Conservation (phyloP, 2,329 filamentous ascomycete genomes). For the Clonostachys sp. region DNA sequence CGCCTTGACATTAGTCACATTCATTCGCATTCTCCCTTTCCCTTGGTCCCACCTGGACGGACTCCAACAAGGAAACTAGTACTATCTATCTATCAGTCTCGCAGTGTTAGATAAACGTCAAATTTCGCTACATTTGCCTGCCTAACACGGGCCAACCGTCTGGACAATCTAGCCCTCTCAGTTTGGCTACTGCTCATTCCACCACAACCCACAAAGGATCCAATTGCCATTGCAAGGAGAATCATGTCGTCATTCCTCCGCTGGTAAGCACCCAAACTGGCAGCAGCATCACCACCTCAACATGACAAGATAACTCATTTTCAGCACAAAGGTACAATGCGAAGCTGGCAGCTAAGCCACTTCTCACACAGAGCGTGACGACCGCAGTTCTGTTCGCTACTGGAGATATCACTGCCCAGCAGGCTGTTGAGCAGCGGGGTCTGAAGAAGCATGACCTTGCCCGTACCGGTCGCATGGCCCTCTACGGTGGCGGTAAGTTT, state of each 20-base stretch:
- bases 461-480: constrained; percentile 72
- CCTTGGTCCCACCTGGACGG: too few species aligned
- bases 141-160: too few species aligned
- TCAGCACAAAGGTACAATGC: constrained; percentile 69
- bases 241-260: constrained; percentile 1
- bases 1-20: too few species aligned
- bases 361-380: constrained; percentile 87
- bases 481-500: constrained; percentile 71
- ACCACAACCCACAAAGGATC: too few species aligned
- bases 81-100: too few species aligned
- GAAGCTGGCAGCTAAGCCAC: constrained; percentile 72
- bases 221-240: too few species aligned
- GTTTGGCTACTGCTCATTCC: too few species aligned
- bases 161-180: too few species aligned
- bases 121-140: too few species aligned
- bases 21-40: too few species aligned
- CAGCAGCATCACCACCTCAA: not conserved
- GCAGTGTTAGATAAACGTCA: too few species aligned
- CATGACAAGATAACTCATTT: not conserved
- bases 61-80: too few species aligned
- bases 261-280: constrained; percentile 1
- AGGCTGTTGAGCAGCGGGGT: constrained; percentile 80
- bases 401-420: constrained; percentile 87
- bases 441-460: constrained; percentile 68
- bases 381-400: constrained; percentile 90